These are phyloP conservation scores for Talaromyces amestolkiae DNA, from an alignment of 2,329 filamentous ascomycete species.

Conservation along the genomic window DNA sequence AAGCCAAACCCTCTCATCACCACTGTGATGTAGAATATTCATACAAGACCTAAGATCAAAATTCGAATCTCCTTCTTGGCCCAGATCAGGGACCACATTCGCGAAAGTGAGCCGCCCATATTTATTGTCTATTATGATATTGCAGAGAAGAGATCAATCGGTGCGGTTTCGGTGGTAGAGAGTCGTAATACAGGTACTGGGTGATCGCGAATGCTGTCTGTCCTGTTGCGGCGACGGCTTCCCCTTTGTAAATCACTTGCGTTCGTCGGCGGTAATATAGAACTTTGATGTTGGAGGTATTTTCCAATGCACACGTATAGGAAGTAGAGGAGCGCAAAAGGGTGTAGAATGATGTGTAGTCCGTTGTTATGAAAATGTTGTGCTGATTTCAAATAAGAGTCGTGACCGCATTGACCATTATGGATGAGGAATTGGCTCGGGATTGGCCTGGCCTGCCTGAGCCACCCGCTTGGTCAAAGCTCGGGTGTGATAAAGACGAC, in stretches of 20 bases:
- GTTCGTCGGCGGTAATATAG: not conserved
- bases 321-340: not conserved
- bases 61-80: constrained; percentile 98
- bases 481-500: constrained; percentile 11
- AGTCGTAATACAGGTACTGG: not conserved
- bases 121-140: constrained; percentile 20
- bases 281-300: not conserved
- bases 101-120: constrained; percentile 59
- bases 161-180: not conserved
- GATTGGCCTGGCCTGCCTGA: constrained; percentile 16
- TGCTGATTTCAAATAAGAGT: constrained; percentile 9
- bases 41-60: constrained; percentile 86
- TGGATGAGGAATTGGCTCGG: constrained; percentile 4
- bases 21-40: constrained; percentile 29
- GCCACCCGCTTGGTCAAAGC: constrained; percentile 31
- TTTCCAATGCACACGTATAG: not conserved
- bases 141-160: not conserved
- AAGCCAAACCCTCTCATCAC: not conserved
- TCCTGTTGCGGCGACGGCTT: not conserved
- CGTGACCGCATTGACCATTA: constrained; percentile 18
- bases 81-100: constrained; percentile 72
- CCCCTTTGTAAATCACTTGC: not conserved
- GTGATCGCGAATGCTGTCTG: constrained; percentile 4
- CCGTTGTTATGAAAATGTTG: not conserved
- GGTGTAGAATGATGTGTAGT: not conserved